Evolutionary conservation across 1,284 basidiomycete species (phyloP).

Genomic region (Somion occarium): DNA sequence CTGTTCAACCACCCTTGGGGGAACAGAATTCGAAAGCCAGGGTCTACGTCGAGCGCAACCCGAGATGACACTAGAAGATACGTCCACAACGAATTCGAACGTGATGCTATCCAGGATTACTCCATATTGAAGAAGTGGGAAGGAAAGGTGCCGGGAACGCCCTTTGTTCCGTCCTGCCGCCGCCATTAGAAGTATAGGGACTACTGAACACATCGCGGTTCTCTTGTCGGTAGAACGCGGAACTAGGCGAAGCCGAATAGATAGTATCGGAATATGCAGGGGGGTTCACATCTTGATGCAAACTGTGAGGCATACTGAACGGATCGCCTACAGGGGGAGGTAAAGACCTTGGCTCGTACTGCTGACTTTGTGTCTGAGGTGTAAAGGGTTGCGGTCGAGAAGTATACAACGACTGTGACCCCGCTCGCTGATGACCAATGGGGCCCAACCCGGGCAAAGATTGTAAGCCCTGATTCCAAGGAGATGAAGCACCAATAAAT

Average conservation of each 20-base stretch:
- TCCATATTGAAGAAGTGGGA: constrained; percentile 8
- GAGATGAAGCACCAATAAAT: not conserved
- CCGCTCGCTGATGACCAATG: not conserved
- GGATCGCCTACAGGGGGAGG: not conserved
- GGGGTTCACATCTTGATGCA: not conserved
- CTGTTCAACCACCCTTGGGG: too few relatives aligned
- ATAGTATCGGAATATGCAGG: constrained; percentile 4
- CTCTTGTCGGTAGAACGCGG: not conserved
- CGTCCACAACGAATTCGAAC: too few relatives aligned
- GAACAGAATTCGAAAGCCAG: too few relatives aligned
- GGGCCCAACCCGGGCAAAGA: not conserved
- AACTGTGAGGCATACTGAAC: not conserved
- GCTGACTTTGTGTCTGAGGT: not conserved
- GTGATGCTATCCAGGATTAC: constrained; percentile 7
- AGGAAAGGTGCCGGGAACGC: constrained; percentile 5
- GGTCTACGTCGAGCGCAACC: too few relatives aligned
- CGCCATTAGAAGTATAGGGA: not conserved
- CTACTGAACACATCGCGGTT: not conserved
- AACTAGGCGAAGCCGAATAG: constrained; percentile 6
- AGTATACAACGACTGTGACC: not conserved
- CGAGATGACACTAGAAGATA: too few relatives aligned
- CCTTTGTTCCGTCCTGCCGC: not conserved
- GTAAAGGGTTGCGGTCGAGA: not conserved
- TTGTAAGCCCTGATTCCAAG: not conserved
- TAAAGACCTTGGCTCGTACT: not conserved